Base-by-base conservation (phyloP, 768 basidiomycete genomes). In the Mycena albidolilacea region DNA sequence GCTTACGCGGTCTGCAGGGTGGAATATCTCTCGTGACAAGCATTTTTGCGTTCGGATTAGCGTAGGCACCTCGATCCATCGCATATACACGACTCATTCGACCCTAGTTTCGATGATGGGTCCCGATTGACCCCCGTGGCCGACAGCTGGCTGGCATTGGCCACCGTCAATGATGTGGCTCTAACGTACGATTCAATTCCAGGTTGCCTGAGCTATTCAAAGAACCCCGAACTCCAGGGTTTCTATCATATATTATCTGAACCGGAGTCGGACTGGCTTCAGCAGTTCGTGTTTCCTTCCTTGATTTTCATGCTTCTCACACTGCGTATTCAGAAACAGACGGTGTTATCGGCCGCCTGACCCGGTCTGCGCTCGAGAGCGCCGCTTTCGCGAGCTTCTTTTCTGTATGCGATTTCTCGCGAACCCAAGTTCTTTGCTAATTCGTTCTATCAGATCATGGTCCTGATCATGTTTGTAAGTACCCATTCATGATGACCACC, bases 321-420 rank as follows among this genome's bases (percentile, higher is more conserved):
- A 15, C 12, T 35, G 7, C 38, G 7, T 60, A 5, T 54, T 5
- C 38, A 60, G 58, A 41, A 41, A 39, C 58, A 10, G 39, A 60
- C 38, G 17, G 19, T 9, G 58, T 60, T 1, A n/a, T 60, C 6
- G 7, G 8, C 19, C 58, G 39, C 5, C 58, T 60, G 38, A 60
- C 41, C 7, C 39, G 58, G 7, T 39, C 38, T 41, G n/a, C 58
- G 11, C 58, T 60, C 15, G 58, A 60, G 10, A 60, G 58, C 15
- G 58, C 58, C 1, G 58, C 39, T 9, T 60, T 60, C 58, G 58
- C 58, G 9, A 21, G 19, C 17, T 60, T 41, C 58, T 60, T 60
- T 21, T 60, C 58, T 6, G 55, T 57, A 57, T 15, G 55, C 7
- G 23, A 54, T 30, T 48, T 21, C n/a, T 23, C 50, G 8, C 12